Evolutionary conservation across 768 basidiomycete genomes (phyloP).

Genomic region (Royoungia palumana): DNA sequence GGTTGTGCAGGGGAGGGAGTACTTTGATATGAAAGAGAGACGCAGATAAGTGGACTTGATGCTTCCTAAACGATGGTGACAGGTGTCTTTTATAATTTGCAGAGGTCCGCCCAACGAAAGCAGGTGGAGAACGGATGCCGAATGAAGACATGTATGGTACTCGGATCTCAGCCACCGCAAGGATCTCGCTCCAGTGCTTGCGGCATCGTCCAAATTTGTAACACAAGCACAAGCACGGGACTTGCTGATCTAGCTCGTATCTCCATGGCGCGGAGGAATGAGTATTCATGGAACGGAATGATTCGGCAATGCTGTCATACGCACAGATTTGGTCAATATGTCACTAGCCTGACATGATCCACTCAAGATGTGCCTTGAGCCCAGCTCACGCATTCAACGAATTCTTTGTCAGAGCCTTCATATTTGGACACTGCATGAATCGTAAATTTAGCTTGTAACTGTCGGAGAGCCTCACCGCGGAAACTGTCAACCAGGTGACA

Average conservation of each 20-base stretch:
- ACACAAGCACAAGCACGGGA: neutral
- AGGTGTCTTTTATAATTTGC: constrained; percentile 20
- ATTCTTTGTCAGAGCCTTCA: too few relatives aligned
- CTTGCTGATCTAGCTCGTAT: constrained; percentile 1
- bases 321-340: too few relatives aligned
- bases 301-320: too few relatives aligned
- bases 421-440: too few relatives aligned
- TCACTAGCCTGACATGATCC: too few relatives aligned
- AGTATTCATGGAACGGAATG: neutral
- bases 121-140: constrained; percentile 1
- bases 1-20: neutral
- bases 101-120: neutral
- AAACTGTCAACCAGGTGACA: too few relatives aligned
- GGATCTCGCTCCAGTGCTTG: constrained; percentile 10
- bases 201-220: neutral
- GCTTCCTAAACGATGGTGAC: neutral
- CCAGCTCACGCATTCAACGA: too few relatives aligned
- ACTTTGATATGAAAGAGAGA: neutral
- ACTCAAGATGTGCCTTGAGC: too few relatives aligned
- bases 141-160: neutral
- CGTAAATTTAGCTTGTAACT: too few relatives aligned
- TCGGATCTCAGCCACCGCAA: constrained; percentile 14
- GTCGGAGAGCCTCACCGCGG: too few relatives aligned
- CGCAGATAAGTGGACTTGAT: neutral
- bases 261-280: constrained; percentile 4